Evolutionary conservation across 2,329 filamentous ascomycete species (phyloP), one percentile per base, ranked within the genome.

Genomic region (Colletotrichum tabaci): DNA sequence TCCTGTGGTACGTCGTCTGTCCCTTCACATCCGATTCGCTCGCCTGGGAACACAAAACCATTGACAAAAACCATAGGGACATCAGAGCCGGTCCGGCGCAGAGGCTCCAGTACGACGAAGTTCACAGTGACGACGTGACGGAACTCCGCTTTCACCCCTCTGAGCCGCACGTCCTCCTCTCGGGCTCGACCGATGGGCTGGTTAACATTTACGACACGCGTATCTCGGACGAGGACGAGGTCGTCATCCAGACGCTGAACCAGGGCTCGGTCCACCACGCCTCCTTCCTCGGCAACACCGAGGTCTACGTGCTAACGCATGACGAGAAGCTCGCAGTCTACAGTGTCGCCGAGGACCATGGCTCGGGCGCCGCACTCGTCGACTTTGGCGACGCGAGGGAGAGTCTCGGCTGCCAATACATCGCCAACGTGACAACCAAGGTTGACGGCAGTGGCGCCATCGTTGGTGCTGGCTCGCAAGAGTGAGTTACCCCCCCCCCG

Each of bases 321-420:
- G 94, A 96, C 78, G 94, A 96, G 83, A 91, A 90, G 70, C 88
- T 95, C 73, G 91, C 92, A 21, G 87, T 95, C 68, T 94, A 95
- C 79, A 88, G 91, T 73, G 83, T 93, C 66, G 88, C 90, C 58
- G 92, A 92, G 74, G 87, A 88, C 49, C 83, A 85, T n/a, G 87
- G 89, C 56, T 88, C 88, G 21, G 91, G 90, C 12, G 84, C 87
- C 2, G 87, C 89, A 2, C 84, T 84, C 0, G 79, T 80, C 26
- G 83, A 89, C 74, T 91, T 94, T 77, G 93, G 93, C 3, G 93
- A 96, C 77, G 84, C 94, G 78, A 86, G 94, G 40, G 83, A 86
- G 71, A 82, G 82, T n/a, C 79, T 95, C 7, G 87, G 84, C 4
- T 94, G 92, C 74, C 92, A 93, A 83, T 96, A 96, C 79, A 87